These are phyloP conservation scores for Colletotrichum sp. DNA, from an alignment of 2,329 filamentous ascomycete genomes.

Conservation along the genomic window DNA sequence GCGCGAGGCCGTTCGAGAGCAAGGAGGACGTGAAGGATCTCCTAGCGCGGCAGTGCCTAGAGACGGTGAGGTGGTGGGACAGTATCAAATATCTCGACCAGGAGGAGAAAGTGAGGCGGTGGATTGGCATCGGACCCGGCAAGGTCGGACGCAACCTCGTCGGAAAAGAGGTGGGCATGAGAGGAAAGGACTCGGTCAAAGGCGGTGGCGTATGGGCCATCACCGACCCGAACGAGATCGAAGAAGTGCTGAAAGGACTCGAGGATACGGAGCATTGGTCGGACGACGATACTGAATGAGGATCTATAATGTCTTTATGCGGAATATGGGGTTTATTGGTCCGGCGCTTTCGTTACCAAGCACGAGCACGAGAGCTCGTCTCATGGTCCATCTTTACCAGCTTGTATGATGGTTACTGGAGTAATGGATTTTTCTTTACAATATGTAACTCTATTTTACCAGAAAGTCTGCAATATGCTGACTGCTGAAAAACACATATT, in stretches of 20 bases:
- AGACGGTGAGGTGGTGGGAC: slow-evolving; percentile 95
- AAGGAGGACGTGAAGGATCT: slow-evolving; percentile 79
- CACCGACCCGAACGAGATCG: slow-evolving; percentile 78
- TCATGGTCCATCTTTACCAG: not conserved
- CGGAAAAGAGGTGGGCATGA: slow-evolving; percentile 93
- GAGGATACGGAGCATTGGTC: slow-evolving; percentile 66
- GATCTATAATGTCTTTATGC: not conserved
- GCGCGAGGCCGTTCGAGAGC: slow-evolving; percentile 76
- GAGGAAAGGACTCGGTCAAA: slow-evolving; percentile 77
- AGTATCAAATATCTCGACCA: slow-evolving; percentile 90
- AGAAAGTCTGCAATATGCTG: not conserved
- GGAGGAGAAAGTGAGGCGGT: slow-evolving; percentile 79
- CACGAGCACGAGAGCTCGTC: not conserved
- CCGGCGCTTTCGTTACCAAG: not conserved
- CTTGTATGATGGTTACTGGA: not conserved
- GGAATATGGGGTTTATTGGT: not conserved
- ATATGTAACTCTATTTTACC: not conserved
- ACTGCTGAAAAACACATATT: not conserved
- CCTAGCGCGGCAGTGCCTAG: slow-evolving; percentile 81
- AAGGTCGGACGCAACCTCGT: slow-evolving; percentile 94
- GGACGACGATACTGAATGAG: slow-evolving; percentile 50
- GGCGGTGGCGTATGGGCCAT: slow-evolving; percentile 94
- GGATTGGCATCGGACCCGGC: slow-evolving; percentile 91
- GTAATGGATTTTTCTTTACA: not conserved
- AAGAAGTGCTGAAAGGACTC: slow-evolving; percentile 68